Conservation (phyloP, 192 early-diverging fungal species). For the Haplosporangium gracile region DNA sequence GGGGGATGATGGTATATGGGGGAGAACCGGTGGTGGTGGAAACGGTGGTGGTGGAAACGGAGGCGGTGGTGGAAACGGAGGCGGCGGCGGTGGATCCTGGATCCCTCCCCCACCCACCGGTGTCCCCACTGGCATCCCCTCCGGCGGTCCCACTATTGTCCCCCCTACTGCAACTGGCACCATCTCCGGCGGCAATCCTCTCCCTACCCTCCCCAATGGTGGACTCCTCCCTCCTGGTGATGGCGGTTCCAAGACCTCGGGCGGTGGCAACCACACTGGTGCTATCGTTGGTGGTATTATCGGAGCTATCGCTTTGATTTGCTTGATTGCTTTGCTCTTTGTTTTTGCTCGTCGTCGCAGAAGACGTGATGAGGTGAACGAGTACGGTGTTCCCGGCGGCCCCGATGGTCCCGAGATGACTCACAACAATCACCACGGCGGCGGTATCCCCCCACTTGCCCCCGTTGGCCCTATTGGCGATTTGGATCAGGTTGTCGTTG, state of each 20-base stretch:
- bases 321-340: slow-evolving; percentile 44
- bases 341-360: slow-evolving; percentile 42
- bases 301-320: slow-evolving; percentile 29
- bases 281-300: slow-evolving; percentile 40
- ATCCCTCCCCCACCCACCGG: slow-evolving; percentile 18
- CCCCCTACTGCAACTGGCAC: slow-evolving; percentile 3
- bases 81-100: slow-evolving; percentile 21
- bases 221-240: slow-evolving; percentile 9
- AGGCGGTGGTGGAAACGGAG: background rate
- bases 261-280: background rate
- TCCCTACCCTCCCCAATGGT: slow-evolving; percentile 6
- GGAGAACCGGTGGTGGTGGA: slow-evolving; percentile 10
- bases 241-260: slow-evolving; percentile 43
- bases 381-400: background rate
- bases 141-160: slow-evolving; percentile 32
- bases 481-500: slow-evolving; percentile 21
- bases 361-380: slow-evolving; percentile 21
- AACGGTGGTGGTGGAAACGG: background rate
- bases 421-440: background rate
- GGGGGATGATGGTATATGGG: background rate
- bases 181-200: background rate
- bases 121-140: slow-evolving; percentile 41
- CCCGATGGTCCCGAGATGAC: slow-evolving; percentile 4
- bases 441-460: slow-evolving; percentile 26
- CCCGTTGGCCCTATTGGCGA: slow-evolving; percentile 32